Base-by-base conservation (phyloP, 805 yeast genomes). In the Candida vartiovaarae region DNA sequence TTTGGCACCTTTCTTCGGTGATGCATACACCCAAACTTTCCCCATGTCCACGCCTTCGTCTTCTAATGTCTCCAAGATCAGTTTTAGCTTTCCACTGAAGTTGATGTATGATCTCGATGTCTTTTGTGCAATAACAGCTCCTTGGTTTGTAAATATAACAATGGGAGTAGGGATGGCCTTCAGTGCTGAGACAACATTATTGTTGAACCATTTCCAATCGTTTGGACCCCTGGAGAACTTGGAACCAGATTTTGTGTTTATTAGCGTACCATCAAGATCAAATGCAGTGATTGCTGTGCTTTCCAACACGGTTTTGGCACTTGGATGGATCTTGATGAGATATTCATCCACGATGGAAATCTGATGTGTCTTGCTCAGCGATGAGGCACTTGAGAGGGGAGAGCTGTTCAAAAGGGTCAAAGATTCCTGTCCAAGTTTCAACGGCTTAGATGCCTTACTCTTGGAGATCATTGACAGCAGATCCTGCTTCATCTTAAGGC, bases 91-190 rank as follows among this genome's bases (percentile, higher is more conserved):
- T 3, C 49, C 50, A 0, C 62, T 61, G 47, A 82, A 74, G 24
- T 66, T 66, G 4, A 54, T 38, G 34, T 60, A 52, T 15, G 74
- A 67, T 40, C 60, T 66, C 15, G 57, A 56, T 4, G 64, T 61
- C 39, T 59, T 58, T 1, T 57, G 63, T 9, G 72, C 74, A 0
- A 76, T 63, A 3, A 80, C 73, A 0, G 80, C 83, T 23, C 91
- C 95, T 61, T 91, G 99, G 58, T 91, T 91, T 1, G 96, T 78
- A 59, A 91, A 86, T 2, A 91, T 74, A 4, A 82, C 90, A 4
- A 89, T 49, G 8, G 55, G 50, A 3, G 41, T 38, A n/a, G 11
- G 27, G 9, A 51, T n/a, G 5, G 25, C 7, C 27, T 36, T 15
- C 5, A 53, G 40, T 32, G 20, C 47, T 33, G 31, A 41, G 4